Evolutionary conservation across 2,329 filamentous ascomycete genomes (phyloP), one percentile per base, ranked within the genome.

Genomic region (Tolypocladium tropicale): DNA sequence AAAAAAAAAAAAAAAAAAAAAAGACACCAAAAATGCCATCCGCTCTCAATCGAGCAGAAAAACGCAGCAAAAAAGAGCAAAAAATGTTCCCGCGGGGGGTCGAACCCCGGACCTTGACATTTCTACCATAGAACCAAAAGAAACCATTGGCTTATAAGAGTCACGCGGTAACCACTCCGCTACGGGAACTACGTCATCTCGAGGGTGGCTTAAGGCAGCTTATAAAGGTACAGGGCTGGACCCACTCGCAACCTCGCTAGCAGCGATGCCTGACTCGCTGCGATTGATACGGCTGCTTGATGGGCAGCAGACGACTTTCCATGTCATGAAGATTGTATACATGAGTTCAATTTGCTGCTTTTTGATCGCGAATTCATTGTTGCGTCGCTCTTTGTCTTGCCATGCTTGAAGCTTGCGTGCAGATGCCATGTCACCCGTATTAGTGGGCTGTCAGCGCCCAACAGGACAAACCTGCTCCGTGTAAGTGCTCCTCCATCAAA

Each of bases 131-230:
- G 39, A 56, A 55, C 55, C 54, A 60, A 64, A 61, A 54, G 12
- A 23, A 53, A n/a, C 36, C 51, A 55, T 62, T 61, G 57, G 57
- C 12, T 43, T 65, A 65, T 64, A 65, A 65, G 63, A 65, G 61
- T 63, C 60, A 63, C 62, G 63, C 63, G 61, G 62, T 64, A 63
- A 65, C 62, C 62, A 65, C 62, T 65, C 62, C 62, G 63, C 62
- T 64, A 65, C 63, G 58, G 61, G 62, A 64, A 61, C 62, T 55
- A 56, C 49, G 37, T 37, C 37, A 52, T 32, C 18, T n/a, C 6
- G 30, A 23, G 25, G 4, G 14, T 14, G 30, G 16, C 14, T 37
- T n/a, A n/a, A n/a, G 1, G 36, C 36, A 18, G 18, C 36, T 37
- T 37, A 37, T 37, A 37, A n/a, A 37, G 36, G 16, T 37, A 37